Conservation (phyloP, 2,329 filamentous ascomycete genomes). For the Clonostachys chloroleuca region DNA sequence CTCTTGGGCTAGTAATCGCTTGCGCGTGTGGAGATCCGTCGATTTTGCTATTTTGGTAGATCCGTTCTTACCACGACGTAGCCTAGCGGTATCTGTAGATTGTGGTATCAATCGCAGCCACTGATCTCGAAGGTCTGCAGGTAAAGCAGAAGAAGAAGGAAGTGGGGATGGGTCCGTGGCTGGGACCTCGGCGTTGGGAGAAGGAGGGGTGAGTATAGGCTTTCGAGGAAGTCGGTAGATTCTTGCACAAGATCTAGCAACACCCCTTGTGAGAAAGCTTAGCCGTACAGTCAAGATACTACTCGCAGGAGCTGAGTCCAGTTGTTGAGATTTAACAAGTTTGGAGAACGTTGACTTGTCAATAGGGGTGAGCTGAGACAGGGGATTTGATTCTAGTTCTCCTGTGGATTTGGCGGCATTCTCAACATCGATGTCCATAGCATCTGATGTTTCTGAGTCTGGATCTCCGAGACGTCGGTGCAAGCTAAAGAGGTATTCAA, state of each 20-base stretch:
- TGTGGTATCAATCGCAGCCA: slow-evolving; percentile 62
- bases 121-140: slow-evolving; percentile 51
- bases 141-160: slow-evolving; percentile 21
- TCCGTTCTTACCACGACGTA: too few species aligned
- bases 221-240: slow-evolving; percentile 73
- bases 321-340: slow-evolving; percentile 17
- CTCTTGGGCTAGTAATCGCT: slow-evolving; percentile 39
- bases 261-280: slow-evolving; percentile 64
- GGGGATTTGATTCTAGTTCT: too few species aligned
- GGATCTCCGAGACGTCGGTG: slow-evolving; percentile 7
- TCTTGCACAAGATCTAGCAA: slow-evolving; percentile 67
- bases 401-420: not conserved
- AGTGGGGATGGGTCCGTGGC: slow-evolving; percentile 26
- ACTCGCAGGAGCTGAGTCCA: slow-evolving; percentile 16
- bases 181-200: slow-evolving; percentile 37
- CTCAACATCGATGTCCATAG: slow-evolving; percentile 22
- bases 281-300: slow-evolving; percentile 60
- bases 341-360: slow-evolving; percentile 6
- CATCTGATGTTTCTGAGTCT: slow-evolving; percentile 4
- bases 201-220: slow-evolving; percentile 10
- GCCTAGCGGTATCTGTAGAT: not conserved
- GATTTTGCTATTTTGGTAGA: not conserved
- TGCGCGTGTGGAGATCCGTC: slow-evolving; percentile 15
- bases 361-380: not conserved
- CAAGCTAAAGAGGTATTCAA: slow-evolving; percentile 59